A percentile compares a stretch with the other conserved stretches of the same genome.
These are phyloP conservation scores for Cyclocybe aegerita DNA, from an alignment of 768 basidiomycete species.

Conservation along the genomic window DNA sequence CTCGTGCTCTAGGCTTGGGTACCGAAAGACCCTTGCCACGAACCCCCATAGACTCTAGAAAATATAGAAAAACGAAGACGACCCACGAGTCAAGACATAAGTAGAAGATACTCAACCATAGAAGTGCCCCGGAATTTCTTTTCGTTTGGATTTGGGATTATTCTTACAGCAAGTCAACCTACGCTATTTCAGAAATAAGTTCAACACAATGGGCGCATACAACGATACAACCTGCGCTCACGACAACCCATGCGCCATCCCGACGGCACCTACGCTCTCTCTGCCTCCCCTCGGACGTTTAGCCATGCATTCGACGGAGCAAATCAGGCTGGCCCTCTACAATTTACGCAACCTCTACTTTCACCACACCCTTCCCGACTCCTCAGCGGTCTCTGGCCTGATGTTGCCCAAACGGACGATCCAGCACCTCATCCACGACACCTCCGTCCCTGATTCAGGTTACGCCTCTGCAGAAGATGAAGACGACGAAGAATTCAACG, in stretches of 20 bases:
- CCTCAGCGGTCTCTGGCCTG: conserved; percentile 24
- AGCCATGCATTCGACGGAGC: conserved; percentile 26
- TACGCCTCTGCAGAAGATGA: conserved; percentile 76
- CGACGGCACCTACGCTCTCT: conserved; percentile 42
- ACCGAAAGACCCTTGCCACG: conserved; percentile 34
- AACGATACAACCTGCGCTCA: background rate
- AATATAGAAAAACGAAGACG: conserved; percentile 12
- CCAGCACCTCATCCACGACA: conserved; percentile 35
- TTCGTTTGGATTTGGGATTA: background rate
- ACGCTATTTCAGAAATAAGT: background rate
- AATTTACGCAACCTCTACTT: conserved; percentile 55
- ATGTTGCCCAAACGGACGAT: conserved; percentile 24
- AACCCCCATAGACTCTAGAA: conserved; percentile 22
- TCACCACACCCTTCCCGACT: conserved; percentile 25
- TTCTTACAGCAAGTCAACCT: background rate
- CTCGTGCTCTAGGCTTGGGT: conserved; percentile 52
- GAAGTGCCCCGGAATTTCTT: background rate
- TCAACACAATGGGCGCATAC: background rate
- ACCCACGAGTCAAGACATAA: conserved; percentile 2
- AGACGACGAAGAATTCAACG: conserved; percentile 35
- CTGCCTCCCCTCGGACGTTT: conserved; percentile 60
- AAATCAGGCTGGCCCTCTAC: conserved; percentile 39
- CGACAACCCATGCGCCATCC: conserved; percentile 12
- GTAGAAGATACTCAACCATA: conserved; percentile 15
- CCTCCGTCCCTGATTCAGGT: conserved; percentile 65